These are phyloP conservation scores for Clavispora phyllophila DNA, from an alignment of 805 yeast species.

Conservation along the genomic window DNA sequence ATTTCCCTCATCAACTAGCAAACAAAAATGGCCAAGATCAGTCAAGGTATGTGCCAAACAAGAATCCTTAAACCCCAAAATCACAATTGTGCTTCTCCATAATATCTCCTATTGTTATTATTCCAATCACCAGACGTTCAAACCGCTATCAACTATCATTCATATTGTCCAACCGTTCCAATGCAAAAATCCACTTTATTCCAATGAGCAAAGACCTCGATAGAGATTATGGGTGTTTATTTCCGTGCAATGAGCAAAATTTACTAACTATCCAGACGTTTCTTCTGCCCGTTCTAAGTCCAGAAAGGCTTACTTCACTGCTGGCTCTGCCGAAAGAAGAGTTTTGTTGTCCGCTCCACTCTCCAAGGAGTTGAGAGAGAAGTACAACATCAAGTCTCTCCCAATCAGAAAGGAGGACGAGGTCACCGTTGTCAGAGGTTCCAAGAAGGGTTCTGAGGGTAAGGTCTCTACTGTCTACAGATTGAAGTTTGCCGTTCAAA, in stretches of 20 bases:
- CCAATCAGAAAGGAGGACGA: slow-evolving; percentile 98
- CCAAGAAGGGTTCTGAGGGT: slow-evolving; percentile 99
- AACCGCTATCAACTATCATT: background rate
- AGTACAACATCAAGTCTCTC: slow-evolving; percentile 91
- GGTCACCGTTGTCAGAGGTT: slow-evolving; percentile 94
- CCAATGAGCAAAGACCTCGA: background rate
- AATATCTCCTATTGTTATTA: background rate
- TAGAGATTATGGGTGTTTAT: background rate
- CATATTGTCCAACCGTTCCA: background rate
- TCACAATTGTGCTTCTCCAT: background rate
- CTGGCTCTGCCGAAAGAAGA: slow-evolving; percentile 96
- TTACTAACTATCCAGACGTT: slow-evolving; percentile 68
- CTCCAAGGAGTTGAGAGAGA: slow-evolving; percentile 96
- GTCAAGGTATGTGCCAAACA: slow-evolving; percentile 46
- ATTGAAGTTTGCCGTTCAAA: slow-evolving; percentile 93
- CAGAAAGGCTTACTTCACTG: slow-evolving; percentile 99
- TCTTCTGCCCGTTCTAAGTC: slow-evolving; percentile 98
- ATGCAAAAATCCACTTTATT: background rate
- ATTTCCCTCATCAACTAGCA: slow-evolving; percentile 10
- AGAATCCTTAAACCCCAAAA: background rate
- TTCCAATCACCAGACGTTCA: background rate
- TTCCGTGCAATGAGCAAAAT: background rate
- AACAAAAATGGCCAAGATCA: slow-evolving; percentile 55
- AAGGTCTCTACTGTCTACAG: slow-evolving; percentile 97
- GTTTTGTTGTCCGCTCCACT: slow-evolving; percentile 95